Evolutionary conservation across 768 basidiomycete species (phyloP), one percentile per base, ranked within the genome.

Genomic region (Pisolithus tinctorius): DNA sequence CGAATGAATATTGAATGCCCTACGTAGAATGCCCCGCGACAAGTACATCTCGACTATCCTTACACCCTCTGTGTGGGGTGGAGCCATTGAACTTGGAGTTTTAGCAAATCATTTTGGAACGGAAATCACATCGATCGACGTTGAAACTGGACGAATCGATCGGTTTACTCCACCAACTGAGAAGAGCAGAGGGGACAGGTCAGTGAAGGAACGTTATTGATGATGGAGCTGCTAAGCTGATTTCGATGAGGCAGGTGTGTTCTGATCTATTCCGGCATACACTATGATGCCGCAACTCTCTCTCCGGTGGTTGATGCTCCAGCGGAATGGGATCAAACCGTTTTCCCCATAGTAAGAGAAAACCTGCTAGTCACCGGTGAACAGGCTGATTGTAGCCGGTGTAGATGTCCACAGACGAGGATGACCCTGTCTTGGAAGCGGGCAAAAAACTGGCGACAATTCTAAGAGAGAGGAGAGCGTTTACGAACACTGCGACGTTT

Each of bases 181-280:
- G n/a, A 58, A 58, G 10, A 66, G 70, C 53, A 67, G 59, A 25
- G 73, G 65, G 1, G 65, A 67, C 49, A 65, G 68, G 61, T 68
- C 25, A 36, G 52, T 3, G 6, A 31, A 25, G 34, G 8, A 29
- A 9, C n/a, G 25, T 13, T 26, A 38, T 29, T 41, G 13, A 30
- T 4, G 20, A 16, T 16, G 16, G 1, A 20, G 6, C 13, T 4
- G 25, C 42, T 42, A 8, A 4, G 26, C 49, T 58, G 48, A 64
- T 13, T 6, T 36, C 0, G 41, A 25, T 48, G 23, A 47, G 64
- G 14, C 65, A 76, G 85, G 17, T 85, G 83, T 51, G 66, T 96
- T 13, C 63, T 97, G n/a, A 75, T 97, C 4, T 98, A 98, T 70
- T 92, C 89, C 0, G 95, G 95, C 3, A 96, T 97, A 43, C 94